Evolutionary conservation across 768 basidiomycete species (phyloP).

Genomic region (Tulasnella sp.): DNA sequence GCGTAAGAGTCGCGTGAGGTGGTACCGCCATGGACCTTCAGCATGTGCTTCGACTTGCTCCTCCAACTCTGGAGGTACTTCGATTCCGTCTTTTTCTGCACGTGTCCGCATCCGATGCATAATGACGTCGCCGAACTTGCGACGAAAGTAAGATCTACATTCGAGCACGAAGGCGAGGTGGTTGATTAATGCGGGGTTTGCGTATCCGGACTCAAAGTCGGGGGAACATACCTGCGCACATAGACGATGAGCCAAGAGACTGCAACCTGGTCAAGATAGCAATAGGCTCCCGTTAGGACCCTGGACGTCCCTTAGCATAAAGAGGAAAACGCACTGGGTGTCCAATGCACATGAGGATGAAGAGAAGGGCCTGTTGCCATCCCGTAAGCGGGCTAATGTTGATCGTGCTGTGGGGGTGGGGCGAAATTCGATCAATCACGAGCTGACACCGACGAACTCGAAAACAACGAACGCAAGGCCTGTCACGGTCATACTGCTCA

Average conservation of each 20-base stretch:
- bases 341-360: slow-evolving; percentile 67
- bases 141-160: slow-evolving; percentile 55
- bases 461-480: slow-evolving; percentile 21
- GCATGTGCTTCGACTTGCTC: slow-evolving; percentile 10
- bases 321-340: slow-evolving; percentile 45
- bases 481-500: slow-evolving; percentile 66
- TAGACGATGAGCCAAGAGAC: slow-evolving; percentile 79
- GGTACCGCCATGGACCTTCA: background rate
- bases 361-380: slow-evolving; percentile 30
- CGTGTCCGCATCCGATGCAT: slow-evolving; percentile 4
- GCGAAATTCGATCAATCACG: background rate
- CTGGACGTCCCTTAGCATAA: background rate
- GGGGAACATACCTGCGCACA: slow-evolving; percentile 45
- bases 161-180: slow-evolving; percentile 1
- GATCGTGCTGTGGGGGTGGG: slow-evolving; percentile 15
- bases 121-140: slow-evolving; percentile 49
- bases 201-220: background rate
- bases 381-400: slow-evolving; percentile 22
- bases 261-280: slow-evolving; percentile 37
- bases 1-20: background rate
- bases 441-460: background rate
- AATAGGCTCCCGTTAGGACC: background rate
- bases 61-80: slow-evolving; percentile 12
- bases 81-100: slow-evolving; percentile 1
- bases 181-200: background rate